Base-by-base conservation (phyloP, 345 rosid genomes). In the Hibiscus tridactylites region DNA sequence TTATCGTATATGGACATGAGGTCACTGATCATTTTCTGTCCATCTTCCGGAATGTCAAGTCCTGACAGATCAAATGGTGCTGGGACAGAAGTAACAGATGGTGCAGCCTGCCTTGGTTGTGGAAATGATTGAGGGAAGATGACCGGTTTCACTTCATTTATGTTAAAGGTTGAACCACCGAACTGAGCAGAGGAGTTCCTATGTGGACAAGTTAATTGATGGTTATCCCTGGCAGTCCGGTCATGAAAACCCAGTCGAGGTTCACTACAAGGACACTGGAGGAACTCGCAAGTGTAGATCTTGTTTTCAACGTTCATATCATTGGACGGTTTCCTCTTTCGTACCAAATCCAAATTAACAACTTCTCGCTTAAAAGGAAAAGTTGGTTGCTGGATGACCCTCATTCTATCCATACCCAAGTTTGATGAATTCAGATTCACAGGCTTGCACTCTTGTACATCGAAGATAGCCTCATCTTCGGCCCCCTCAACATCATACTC, bases 11-110 rank as follows among this genome's bases (percentile, higher is more conserved):
- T 68, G 3, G 98, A 86, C 93, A 95, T 88, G 35, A 95, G 96
- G 31, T 95, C 93, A 0, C 79, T 85, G 76, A 95, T 95, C 89
- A 82, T 86, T 79, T 88, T 92, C 71, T 88, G 97, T 16, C 97
- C 99, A 71, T 95, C 99, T 80, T 90, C 97, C 12, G 99, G 97
- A 72, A 95, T 90, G 52, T 96, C 88, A 2, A 84, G 81, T 49
- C 83, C 88, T 0, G 98, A 79, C 42, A 92, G 84, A 80, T 92
- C 90, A 1, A 90, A 81, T 7, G 87, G 66, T n/a, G 84, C 75
- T 5, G 82, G 56, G 2, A 76, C 80, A 0, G 90, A 56, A 75
- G 80, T 83, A 24, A 78, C 58, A 1, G 74, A 5, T 12, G 74
- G 71, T 42, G 75, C 71, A 50, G 81, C 76, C 26, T 83, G 84